Evolutionary conservation across 371 early-diverging fungal species (phyloP).

Genomic region (Mucor ambiguus): DNA sequence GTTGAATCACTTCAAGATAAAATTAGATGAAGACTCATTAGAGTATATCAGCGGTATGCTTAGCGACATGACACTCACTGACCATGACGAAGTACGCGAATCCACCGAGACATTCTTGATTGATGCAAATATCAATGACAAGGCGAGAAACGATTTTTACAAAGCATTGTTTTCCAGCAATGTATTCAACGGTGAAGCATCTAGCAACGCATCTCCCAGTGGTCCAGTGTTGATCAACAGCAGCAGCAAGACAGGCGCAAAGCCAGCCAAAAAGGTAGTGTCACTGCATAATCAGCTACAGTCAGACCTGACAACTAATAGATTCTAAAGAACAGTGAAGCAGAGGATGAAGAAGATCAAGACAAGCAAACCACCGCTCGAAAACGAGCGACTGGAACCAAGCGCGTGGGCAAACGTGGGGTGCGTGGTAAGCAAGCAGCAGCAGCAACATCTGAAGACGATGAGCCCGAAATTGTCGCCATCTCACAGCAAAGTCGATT

Average conservation of each 20-base stretch:
- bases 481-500: slow-evolving; percentile 87
- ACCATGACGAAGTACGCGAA: slow-evolving; percentile 53
- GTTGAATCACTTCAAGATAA: slow-evolving; percentile 27
- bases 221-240: neutral
- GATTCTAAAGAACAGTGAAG: neutral
- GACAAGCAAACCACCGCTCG: neutral
- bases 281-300: neutral
- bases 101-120: slow-evolving; percentile 67
- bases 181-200: neutral
- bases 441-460: slow-evolving; percentile 4
- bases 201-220: no score
- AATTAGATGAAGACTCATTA: slow-evolving; percentile 50
- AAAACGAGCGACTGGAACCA: neutral
- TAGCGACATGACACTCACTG: slow-evolving; percentile 37
- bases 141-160: slow-evolving; percentile 51
- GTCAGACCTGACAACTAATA: neutral
- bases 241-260: neutral
- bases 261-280: neutral
- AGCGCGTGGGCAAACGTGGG: slow-evolving; percentile 15
- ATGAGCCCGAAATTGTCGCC: slow-evolving; percentile 63
- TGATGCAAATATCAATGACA: slow-evolving; percentile 60
- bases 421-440: slow-evolving; percentile 9
- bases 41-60: slow-evolving; percentile 52
- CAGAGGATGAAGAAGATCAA: neutral
- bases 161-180: slow-evolving; percentile 16